Conservation (phyloP, 805 yeast genomes). For the Wickerhamiella sorbophila region DNA sequence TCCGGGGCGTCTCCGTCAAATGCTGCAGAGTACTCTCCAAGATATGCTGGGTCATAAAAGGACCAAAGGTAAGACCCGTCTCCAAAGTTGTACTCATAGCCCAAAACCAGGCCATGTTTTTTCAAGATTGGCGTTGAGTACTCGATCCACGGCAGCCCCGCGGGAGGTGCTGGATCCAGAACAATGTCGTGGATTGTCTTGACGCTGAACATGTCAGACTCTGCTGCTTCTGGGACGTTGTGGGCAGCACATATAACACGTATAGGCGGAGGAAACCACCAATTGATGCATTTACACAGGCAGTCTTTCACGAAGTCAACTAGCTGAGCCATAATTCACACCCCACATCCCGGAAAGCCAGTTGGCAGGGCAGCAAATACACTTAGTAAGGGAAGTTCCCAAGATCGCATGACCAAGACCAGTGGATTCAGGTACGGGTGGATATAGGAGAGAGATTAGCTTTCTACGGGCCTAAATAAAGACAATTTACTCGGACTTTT, state of each 20-base stretch:
- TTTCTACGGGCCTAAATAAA: background rate
- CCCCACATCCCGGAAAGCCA: too few relatives aligned
- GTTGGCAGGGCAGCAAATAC: too few relatives aligned
- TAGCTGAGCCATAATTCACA: too few relatives aligned
- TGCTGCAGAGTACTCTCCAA: background rate
- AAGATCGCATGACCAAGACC: too few relatives aligned
- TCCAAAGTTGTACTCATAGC: background rate
- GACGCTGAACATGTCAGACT: background rate
- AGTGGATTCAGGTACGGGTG: too few relatives aligned
- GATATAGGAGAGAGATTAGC: too few relatives aligned
- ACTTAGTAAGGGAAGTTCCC: too few relatives aligned
- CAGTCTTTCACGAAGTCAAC: too few relatives aligned
- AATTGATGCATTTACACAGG: background rate
- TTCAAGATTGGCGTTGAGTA: background rate
- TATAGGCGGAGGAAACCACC: background rate
- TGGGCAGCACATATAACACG: background rate
- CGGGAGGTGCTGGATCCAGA: background rate
- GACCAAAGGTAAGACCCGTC: background rate
- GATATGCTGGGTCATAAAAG: background rate
- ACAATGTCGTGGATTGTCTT: background rate
- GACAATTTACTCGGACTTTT: constrained; percentile 11
- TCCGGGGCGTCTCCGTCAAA: background rate
- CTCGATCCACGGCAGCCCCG: background rate
- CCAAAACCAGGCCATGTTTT: background rate
- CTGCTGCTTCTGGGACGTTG: background rate